A percentile compares a stretch with the other conserved stretches of the same genome.
phyloP scores from a whole-genome alignment of 129 eudicot species.

The Flaveria bidentis region DNA sequence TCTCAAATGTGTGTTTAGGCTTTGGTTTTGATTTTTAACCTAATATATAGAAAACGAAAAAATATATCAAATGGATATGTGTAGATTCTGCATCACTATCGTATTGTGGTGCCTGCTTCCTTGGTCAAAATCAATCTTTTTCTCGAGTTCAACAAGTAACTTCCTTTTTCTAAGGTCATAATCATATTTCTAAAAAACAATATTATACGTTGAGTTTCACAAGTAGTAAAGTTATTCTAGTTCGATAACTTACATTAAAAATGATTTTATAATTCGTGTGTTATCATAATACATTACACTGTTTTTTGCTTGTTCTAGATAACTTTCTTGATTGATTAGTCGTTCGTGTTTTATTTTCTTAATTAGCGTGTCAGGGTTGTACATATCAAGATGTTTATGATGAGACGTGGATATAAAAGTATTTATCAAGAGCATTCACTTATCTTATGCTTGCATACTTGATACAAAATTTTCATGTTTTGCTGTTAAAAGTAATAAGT shows the following conservation, averaged over 20 bases:
- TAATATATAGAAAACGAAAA: neutral
- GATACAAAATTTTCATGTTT: too few relatives aligned
- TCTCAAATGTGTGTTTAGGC: neutral
- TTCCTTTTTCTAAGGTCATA: neutral
- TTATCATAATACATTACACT: too few relatives aligned
- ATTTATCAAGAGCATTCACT: too few relatives aligned
- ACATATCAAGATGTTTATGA: too few relatives aligned
- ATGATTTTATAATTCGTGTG: neutral
- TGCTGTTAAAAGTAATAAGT: too few relatives aligned
- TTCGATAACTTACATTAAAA: neutral
- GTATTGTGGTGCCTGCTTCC: slow-evolving; percentile 4
- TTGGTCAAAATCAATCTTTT: slow-evolving; percentile 31
- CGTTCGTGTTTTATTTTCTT: too few relatives aligned
- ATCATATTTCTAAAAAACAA: slow-evolving; percentile 17
- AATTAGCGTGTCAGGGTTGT: too few relatives aligned
- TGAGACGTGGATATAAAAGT: too few relatives aligned
- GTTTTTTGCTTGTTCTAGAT: too few relatives aligned
- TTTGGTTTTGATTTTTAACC: neutral
- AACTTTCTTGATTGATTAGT: too few relatives aligned
- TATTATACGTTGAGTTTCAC: neutral
- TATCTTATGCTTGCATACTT: too few relatives aligned
- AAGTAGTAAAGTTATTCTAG: too few relatives aligned
- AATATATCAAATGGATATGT: slow-evolving; percentile 24
- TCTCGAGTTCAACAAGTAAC: slow-evolving; percentile 21
- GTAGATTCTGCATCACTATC: slow-evolving; percentile 2